Evolutionary conservation across 1,284 basidiomycete genomes (phyloP).

Genomic region (Taiwanofungus camphoratus): DNA sequence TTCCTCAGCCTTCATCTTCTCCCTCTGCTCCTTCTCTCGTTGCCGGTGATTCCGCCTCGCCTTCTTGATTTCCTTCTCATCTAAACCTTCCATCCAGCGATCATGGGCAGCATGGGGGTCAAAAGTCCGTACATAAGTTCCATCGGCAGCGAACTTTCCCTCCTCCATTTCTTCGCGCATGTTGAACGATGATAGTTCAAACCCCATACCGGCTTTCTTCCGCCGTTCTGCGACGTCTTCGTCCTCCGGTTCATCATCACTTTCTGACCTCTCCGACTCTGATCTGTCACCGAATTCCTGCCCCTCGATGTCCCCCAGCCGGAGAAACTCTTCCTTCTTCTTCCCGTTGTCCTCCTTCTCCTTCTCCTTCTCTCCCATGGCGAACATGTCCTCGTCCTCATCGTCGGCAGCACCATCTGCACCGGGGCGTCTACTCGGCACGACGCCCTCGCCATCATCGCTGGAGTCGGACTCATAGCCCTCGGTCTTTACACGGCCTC

Average conservation of each 20-base stretch:
- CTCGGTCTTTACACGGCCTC: constrained; percentile 72
- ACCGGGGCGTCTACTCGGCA: constrained; percentile 63
- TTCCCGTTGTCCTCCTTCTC: constrained; percentile 37
- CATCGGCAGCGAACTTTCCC: constrained; percentile 94
- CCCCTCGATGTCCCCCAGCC: constrained; percentile 91
- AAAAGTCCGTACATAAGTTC: constrained; percentile 79
- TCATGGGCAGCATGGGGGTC: constrained; percentile 93
- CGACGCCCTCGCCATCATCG: constrained; percentile 88
- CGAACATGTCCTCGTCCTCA: constrained; percentile 92
- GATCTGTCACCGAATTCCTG: constrained; percentile 71
- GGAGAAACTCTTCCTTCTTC: constrained; percentile 72
- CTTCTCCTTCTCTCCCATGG: constrained; percentile 53
- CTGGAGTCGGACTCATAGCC: constrained; percentile 95
- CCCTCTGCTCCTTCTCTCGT: constrained; percentile 64
- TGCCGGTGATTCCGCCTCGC: constrained; percentile 68
- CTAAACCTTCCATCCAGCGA: constrained; percentile 89
- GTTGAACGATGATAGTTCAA: constrained; percentile 92
- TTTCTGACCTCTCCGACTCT: constrained; percentile 34
- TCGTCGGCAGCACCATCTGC: constrained; percentile 37
- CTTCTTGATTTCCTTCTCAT: constrained; percentile 81
- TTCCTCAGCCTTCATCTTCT: constrained; percentile 71
- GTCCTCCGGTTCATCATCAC: constrained; percentile 54
- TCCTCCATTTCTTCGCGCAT: constrained; percentile 99
- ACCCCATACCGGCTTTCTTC: constrained; percentile 88
- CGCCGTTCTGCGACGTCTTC: constrained; percentile 72